Base-by-base conservation (phyloP, 225 moss, liverwort and hornwort genomes). In the Physcomitrellopsis africana region DNA sequence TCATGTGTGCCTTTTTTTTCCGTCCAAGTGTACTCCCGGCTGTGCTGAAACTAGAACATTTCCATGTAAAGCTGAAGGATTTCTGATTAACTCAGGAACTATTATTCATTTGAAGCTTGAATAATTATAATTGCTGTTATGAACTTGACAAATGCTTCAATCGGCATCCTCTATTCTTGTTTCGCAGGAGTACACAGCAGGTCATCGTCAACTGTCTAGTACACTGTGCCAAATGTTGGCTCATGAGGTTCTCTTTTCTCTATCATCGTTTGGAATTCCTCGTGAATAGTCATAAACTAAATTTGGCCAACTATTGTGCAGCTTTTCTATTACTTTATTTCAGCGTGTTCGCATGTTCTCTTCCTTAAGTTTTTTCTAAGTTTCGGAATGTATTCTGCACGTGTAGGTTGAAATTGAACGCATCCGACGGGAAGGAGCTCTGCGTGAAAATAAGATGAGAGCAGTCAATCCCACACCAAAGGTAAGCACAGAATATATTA, bases 341-440 rank as follows among this genome's bases (percentile, higher is more conserved):
- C 27, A 29, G 8, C 11, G 9, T 49, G 18, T 55, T 11, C 46
- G 16, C 20, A 8, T 17, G 32, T 64, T 64, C 29, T 63, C 29
- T n/a, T n/a, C 13, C 16, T 11, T 22, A 5, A 70, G 4, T 64
- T 47, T 71, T 22, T 47, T 20, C 57, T 48, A 29, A 77, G 46
- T 65, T 52, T 70, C 56, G 11, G 55, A 55, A 69, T 55, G 37
- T 13, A 56, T 20, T 70, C 58, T 74, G 48, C 43, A 55, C 71
- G 53, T 81, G 63, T 74, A 88, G 88, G 89, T 86, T 75, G 85
- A 83, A 15, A 73, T 89, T 5, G 86, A 86, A 77, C 83, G 81
- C 54, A 83, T 89, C 51, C 83, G 83, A 27, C 79, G 86, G 47
- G 86, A 89, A 59, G 83, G 85, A 81, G 86, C 81, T 61, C 20